phyloP scores from a whole-genome alignment of 176 grass and related monocot species.

The Cenchrus americanus region DNA sequence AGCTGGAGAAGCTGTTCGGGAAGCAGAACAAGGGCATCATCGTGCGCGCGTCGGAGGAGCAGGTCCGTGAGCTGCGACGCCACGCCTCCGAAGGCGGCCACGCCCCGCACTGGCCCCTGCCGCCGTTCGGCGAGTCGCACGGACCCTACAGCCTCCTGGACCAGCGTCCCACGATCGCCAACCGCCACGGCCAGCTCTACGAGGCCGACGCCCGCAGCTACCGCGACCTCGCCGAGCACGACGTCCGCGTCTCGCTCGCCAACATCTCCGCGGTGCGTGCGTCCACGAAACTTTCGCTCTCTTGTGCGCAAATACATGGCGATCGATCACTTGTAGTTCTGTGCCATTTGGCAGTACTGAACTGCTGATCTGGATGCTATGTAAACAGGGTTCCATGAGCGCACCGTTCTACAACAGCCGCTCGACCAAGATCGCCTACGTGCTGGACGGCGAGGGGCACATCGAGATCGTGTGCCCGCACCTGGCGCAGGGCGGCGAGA shows the following conservation, averaged over 20 bases:
- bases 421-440: slow-evolving; percentile 61
- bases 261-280: slow-evolving; percentile 60
- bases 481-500: slow-evolving; percentile 15
- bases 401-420: slow-evolving; percentile 67
- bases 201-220: slow-evolving; percentile 74
- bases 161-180: slow-evolving; percentile 61
- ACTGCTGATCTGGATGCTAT: too few relatives aligned
- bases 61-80: slow-evolving; percentile 53
- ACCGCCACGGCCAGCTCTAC: slow-evolving; percentile 65
- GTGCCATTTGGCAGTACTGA: background rate
- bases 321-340: background rate
- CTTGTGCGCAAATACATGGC: background rate
- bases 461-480: slow-evolving; percentile 83
- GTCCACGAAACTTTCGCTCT: too few relatives aligned
- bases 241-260: slow-evolving; percentile 59
- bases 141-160: slow-evolving; percentile 55
- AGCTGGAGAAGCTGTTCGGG: slow-evolving; percentile 47
- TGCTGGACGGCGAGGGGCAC: slow-evolving; percentile 49
- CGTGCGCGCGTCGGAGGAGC: slow-evolving; percentile 66
- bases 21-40: slow-evolving; percentile 43
- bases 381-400: slow-evolving; percentile 71
- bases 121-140: slow-evolving; percentile 47
- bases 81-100: slow-evolving; percentile 46
- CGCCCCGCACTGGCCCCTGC: slow-evolving; percentile 52
- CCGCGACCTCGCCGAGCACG: slow-evolving; percentile 51